Evolutionary conservation across 2,329 filamentous ascomycete genomes (phyloP).

Genomic region (Ceratocystis alfenasii): DNA sequence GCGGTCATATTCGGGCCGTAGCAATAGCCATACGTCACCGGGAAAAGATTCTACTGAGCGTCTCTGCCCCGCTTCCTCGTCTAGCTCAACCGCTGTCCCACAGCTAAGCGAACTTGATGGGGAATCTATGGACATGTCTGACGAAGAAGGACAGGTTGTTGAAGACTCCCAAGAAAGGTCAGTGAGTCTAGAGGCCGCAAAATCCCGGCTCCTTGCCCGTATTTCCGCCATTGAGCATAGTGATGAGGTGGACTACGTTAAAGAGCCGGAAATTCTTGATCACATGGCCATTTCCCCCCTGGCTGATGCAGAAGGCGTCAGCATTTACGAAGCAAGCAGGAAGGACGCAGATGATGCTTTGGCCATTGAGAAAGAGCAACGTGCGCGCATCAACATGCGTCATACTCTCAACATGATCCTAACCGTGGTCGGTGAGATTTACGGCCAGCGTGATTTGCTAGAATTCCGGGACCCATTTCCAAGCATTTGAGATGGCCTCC

Average conservation of each 20-base stretch:
- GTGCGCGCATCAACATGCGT: conserved; percentile 41
- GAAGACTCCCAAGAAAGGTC: conserved; percentile 22
- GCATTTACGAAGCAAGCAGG: conserved; percentile 22
- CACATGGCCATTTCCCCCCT: conserved; percentile 2
- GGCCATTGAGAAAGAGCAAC: conserved; percentile 26
- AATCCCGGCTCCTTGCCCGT: conserved; percentile 37
- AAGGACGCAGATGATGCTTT: conserved; percentile 25
- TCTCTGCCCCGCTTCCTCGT: neutral
- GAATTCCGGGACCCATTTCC: conserved; percentile 56
- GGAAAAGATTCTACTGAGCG: too few relatives aligned
- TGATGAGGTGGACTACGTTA: neutral
- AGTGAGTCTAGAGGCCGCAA: conserved; percentile 37
- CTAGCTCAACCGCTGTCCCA: neutral
- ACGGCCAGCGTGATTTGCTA: conserved; percentile 77
- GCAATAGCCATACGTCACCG: neutral
- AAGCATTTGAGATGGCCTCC: conserved; percentile 29
- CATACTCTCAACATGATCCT: conserved; percentile 88
- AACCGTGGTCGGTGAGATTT: conserved; percentile 75
- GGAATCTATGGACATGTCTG: conserved; percentile 36
- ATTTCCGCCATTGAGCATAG: conserved; percentile 28
- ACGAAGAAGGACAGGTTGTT: conserved; percentile 31
- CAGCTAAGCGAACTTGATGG: conserved; percentile 19
- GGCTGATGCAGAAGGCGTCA: conserved; percentile 26
- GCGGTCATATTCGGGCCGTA: neutral
- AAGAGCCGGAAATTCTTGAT: conserved; percentile 30